A percentile compares a stretch with the other conserved stretches of the same genome.
Evolutionary conservation across 345 rosid genomes (phyloP).

Genomic region (Nasturtium officinale): DNA sequence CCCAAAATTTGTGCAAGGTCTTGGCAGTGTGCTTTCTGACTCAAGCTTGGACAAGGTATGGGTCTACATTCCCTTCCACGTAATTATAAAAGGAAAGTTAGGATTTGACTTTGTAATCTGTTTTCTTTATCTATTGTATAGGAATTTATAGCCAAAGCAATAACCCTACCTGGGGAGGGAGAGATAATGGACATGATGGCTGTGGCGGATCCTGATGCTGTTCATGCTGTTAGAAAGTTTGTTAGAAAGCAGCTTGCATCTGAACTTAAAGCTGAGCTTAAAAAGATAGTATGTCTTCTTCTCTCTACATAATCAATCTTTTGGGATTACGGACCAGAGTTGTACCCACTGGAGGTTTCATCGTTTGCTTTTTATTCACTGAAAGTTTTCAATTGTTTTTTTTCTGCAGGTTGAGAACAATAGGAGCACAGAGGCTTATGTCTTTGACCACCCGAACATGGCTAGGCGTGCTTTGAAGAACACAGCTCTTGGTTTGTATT

Average conservation of each 20-base stretch:
- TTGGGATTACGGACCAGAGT: not conserved
- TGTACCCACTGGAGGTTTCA: not conserved
- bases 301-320: not conserved
- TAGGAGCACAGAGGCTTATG: constrained; percentile 74
- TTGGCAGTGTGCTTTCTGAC: constrained; percentile 72
- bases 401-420: constrained; percentile 68
- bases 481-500: constrained; percentile 69
- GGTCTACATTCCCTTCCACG: not conserved
- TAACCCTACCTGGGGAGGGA: constrained; percentile 90
- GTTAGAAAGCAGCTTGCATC: constrained; percentile 87
- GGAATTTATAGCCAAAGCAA: constrained; percentile 93
- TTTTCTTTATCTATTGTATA: constrained; percentile 38
- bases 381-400: not conserved
- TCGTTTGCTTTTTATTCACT: not conserved
- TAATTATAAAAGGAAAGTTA: not conserved
- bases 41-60: constrained; percentile 80
- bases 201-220: constrained; percentile 99
- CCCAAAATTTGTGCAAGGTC: constrained; percentile 76
- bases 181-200: constrained; percentile 99
- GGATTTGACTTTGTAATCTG: not conserved
- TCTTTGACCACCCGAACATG: constrained; percentile 81
- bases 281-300: constrained; percentile 58
- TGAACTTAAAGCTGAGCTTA: constrained; percentile 76
- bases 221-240: constrained; percentile 85
- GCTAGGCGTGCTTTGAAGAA: constrained; percentile 89